Evolutionary conservation across 768 basidiomycete genomes (phyloP).

Genomic region (Lyophyllum decastes): DNA sequence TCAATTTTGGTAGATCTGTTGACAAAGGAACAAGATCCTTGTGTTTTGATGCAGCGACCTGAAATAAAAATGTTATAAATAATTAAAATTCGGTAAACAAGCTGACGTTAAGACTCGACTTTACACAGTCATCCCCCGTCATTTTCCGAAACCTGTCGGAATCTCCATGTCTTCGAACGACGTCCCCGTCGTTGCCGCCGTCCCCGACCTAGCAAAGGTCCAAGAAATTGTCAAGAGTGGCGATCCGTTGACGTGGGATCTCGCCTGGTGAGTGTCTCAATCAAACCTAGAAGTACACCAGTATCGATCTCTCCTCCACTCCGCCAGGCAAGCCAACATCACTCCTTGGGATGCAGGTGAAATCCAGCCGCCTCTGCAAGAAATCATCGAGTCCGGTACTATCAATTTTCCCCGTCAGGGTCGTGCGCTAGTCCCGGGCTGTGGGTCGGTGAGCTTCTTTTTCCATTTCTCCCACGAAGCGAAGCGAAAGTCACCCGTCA

Average conservation of each 20-base stretch:
- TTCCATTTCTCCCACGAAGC: background rate
- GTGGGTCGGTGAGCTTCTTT: constrained; percentile 42
- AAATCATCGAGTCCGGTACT: constrained; percentile 47
- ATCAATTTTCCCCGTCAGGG: constrained; percentile 43
- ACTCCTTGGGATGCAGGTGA: constrained; percentile 68
- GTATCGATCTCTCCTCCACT: background rate
- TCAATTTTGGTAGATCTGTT: too few species aligned
- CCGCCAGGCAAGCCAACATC: constrained; percentile 42
- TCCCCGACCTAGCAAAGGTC: background rate
- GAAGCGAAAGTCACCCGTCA: background rate
- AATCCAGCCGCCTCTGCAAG: constrained; percentile 55
- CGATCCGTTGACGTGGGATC: constrained; percentile 28
- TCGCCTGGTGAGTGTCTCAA: constrained; percentile 21
- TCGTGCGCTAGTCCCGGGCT: constrained; percentile 41
- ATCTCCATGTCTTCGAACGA: background rate
- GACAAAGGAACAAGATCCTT: too few species aligned
- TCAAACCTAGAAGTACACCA: background rate
- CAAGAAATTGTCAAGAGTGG: constrained; percentile 23
- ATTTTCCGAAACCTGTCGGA: background rate
- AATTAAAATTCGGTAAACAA: too few species aligned
- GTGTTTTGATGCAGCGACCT: too few species aligned
- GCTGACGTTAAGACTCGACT: background rate
- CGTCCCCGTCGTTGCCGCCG: background rate
- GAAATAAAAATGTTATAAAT: too few species aligned
- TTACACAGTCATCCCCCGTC: background rate